phyloP scores from a whole-genome alignment of 345 rosid genomes.

The Bruguiera parviflora region DNA sequence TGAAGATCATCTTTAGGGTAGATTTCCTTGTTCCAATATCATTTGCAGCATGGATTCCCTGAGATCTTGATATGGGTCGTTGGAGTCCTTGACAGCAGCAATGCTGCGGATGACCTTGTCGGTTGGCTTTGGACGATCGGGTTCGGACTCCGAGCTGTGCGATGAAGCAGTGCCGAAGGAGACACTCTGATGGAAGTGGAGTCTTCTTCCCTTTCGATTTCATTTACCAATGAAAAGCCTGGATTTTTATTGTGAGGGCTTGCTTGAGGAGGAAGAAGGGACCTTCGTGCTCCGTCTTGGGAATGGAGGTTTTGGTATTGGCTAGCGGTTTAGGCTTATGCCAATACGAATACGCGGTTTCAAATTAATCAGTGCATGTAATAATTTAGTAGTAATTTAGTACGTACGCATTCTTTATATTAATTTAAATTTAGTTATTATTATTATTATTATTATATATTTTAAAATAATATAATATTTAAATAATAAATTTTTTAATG shows the following conservation, averaged over 20 bases:
- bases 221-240: not conserved
- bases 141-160: conserved; percentile 20
- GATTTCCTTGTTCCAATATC: conserved; percentile 49
- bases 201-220: conserved; percentile 1
- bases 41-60: conserved; percentile 50
- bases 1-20: conserved; percentile 34
- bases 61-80: conserved; percentile 48
- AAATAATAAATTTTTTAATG: too few species aligned
- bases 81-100: conserved; percentile 48
- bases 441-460: too few species aligned
- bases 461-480: too few species aligned
- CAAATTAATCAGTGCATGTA: too few species aligned
- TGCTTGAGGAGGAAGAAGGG: conserved; percentile 1
- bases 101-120: conserved; percentile 34
- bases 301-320: conserved; percentile 14
- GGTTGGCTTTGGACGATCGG: conserved; percentile 4
- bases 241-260: not conserved
- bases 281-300: not conserved
- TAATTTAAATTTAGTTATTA: too few species aligned
- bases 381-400: too few species aligned
- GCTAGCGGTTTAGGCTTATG: conserved; percentile 30
- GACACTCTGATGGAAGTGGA: conserved; percentile 18
- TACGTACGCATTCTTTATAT: too few species aligned
- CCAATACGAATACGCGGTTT: too few species aligned
- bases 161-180: conserved; percentile 19